Base-by-base conservation (phyloP, 176 grass and related monocot species). In the Pontederia paniculata region DNA sequence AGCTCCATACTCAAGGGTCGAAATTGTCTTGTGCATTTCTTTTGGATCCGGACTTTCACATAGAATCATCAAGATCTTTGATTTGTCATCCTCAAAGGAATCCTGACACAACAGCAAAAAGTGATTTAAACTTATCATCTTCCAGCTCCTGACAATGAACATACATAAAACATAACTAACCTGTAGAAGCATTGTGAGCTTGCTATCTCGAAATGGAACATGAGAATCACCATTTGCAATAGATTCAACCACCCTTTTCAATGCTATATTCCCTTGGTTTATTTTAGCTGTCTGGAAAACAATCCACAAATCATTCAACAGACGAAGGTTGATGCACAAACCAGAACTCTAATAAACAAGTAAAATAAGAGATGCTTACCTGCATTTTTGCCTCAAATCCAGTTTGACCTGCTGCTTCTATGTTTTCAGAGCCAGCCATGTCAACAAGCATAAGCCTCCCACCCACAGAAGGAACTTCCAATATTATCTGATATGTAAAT, bases 351-450 rank as follows among this genome's bases (percentile, higher is more conserved):
- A 48, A 14, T 48, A 10, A 48, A 48, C 45, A 50, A 15, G 48
- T 16, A 17, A 13, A 50, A 1, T 50, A 50, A 4, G 28, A 37
- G 28, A 37, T n/a, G 17, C 7, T 15, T 13, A 90, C 91, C 82
- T 97, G 82, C 82, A 97, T 97, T 81, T 90, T 97, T 45, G 91
- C 91, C 74, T 97, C 91, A 67, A 90, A 81, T 44, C 91, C 79
- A 13, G 60, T 84, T 69, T 97, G 86, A 17, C 91, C 86, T 42
- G 86, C 86, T 17, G 91, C 91, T 79, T 97, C 91, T 8, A 97
- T 97, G 23, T 97, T 97, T 11, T 97, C 91, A 19, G 91, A 97
- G 16, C 91, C 91, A 37, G 91, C 91, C 91, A 97, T 97, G 31
- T 97, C 91, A 0, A 97, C 91, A 43, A 97, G 77, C 86, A 97